A percentile compares a stretch with the other conserved stretches of the same genome.
Evolutionary conservation across 108 stramenopile genomes (phyloP).

Genomic region (Fragilariopsis cylindrus): DNA sequence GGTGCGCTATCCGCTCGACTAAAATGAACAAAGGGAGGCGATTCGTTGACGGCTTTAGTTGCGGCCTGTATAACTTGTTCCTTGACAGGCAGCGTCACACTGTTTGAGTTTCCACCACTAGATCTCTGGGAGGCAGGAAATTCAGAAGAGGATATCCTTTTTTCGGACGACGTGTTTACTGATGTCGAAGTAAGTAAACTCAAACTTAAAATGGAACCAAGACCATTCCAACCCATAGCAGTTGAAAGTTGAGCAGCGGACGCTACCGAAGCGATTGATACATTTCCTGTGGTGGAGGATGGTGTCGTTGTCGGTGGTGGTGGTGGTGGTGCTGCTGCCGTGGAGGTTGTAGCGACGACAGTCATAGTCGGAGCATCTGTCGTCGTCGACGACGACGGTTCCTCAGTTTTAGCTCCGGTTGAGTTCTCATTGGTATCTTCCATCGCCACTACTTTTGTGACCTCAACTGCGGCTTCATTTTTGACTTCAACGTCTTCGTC

Average conservation of each 20-base stretch:
- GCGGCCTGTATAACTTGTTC: constrained; percentile 60
- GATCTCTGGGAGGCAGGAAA: constrained; percentile 5
- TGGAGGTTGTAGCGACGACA: too few relatives aligned
- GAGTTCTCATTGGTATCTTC: background rate
- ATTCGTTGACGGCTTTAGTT: constrained; percentile 50
- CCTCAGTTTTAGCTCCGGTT: too few relatives aligned
- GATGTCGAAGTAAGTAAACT: background rate
- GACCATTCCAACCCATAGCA: constrained; percentile 36
- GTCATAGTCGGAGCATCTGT: too few relatives aligned
- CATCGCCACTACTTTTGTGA: background rate
- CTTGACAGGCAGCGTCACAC: constrained; percentile 43
- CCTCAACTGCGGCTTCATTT: background rate
- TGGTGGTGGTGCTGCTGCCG: too few relatives aligned
- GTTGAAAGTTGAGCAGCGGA: constrained; percentile 38
- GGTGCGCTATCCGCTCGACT: constrained; percentile 76
- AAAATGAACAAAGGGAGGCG: constrained; percentile 77
- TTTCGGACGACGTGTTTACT: background rate
- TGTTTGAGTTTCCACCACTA: constrained; percentile 3
- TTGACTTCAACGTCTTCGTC: background rate
- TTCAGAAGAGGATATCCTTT: too few relatives aligned
- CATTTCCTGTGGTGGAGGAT: background rate
- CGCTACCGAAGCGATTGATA: constrained; percentile 34
- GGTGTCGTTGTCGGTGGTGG: too few relatives aligned
- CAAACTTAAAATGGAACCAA: constrained; percentile 23
- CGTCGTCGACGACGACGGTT: too few relatives aligned